Conservation (phyloP, 2,329 filamentous ascomycete species). For the Exophiala sp. region DNA sequence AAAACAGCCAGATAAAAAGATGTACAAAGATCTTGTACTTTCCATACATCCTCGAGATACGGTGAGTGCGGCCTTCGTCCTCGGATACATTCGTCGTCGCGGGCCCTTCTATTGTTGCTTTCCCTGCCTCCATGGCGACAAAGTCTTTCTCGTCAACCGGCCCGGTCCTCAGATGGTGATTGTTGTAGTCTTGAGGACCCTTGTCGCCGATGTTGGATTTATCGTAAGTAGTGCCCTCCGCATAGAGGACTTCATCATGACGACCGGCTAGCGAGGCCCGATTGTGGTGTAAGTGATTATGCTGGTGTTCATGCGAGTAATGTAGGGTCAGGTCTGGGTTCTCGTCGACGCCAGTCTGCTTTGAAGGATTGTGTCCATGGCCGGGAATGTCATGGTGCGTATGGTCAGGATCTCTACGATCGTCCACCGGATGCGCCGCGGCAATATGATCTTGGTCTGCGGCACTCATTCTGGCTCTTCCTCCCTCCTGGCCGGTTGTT, state of each 20-base stretch:
- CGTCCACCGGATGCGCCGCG: conserved; percentile 6
- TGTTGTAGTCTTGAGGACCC: conserved; percentile 41
- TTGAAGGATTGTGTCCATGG: conserved; percentile 27
- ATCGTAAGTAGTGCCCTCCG: conserved; percentile 42
- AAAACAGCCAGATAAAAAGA: conserved; percentile 32
- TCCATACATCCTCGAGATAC: conserved; percentile 41
- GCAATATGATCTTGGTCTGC: conserved; percentile 9
- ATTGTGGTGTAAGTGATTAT: conserved; percentile 40
- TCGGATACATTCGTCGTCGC: conserved; percentile 31
- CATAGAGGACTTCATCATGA: conserved; percentile 48
- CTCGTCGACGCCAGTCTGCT: conserved; percentile 23
- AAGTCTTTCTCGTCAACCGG: conserved; percentile 29
- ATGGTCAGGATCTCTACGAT: conserved; percentile 11
- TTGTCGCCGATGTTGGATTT: conserved; percentile 36
- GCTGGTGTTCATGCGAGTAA: conserved; percentile 38
- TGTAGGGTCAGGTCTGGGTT: conserved; percentile 38
- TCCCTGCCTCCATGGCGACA: conserved; percentile 39
- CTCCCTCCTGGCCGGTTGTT: conserved; percentile 17
- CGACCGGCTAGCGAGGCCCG: conserved; percentile 35
- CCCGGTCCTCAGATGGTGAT: conserved; percentile 33
- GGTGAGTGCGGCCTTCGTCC: conserved; percentile 34
- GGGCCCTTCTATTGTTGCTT: conserved; percentile 36
- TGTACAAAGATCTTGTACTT: conserved; percentile 49
- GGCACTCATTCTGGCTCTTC: conserved; percentile 12
- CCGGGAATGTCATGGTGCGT: conserved; percentile 24